Evolutionary conservation across 1,284 basidiomycete species (phyloP), one percentile per base, ranked within the genome.

Genomic region (Porodaedalea pini): DNA sequence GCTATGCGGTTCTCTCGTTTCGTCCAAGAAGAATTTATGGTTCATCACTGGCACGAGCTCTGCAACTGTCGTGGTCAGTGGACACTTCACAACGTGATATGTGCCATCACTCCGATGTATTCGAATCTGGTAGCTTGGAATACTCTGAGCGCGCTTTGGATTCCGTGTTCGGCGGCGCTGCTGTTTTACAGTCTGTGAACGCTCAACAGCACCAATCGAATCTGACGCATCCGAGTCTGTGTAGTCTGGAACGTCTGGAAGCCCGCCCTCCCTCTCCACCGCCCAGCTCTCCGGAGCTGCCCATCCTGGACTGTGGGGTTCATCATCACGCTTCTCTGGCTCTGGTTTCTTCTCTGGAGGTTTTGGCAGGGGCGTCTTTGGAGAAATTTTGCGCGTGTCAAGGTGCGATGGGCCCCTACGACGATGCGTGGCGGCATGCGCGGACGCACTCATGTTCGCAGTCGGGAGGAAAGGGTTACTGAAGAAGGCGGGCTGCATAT

Each of bases 101-200:
- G 85, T 81, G 41, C 83, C 83, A 64, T 92, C 88, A 21, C 82
- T 81, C 45, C 86, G 81, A 69, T 94, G 92, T 63, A 98, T 86
- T 44, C 93, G 83, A 54, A 93, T 78, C 60, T 74, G 76, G 63
- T 77, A 82, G 52, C 66, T 65, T 11, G 56, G 48, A 19, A 45
- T 34, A 23, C 36, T 51, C 23, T 51, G 56, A 51, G 45, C 34
- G 27, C 36, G 57, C 43, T 45, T 57, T 27, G 51, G 34, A 40
- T 57, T 44, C 23, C 51, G 29, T 23, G 53, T 60, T 21, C 19
- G 45, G 34, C 58, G 60, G 36, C 56, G 47, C n/a, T 57, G 61
- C 11, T 55, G 60, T 11, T 62, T 62, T 11, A 60, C 49, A 15
- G 54, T 58, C 27, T 52, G 53, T 23, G 52, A 51, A 39, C 51